These are phyloP conservation scores for Mangifera indica DNA, from an alignment of 345 rosid genomes.

Conservation along the genomic window DNA sequence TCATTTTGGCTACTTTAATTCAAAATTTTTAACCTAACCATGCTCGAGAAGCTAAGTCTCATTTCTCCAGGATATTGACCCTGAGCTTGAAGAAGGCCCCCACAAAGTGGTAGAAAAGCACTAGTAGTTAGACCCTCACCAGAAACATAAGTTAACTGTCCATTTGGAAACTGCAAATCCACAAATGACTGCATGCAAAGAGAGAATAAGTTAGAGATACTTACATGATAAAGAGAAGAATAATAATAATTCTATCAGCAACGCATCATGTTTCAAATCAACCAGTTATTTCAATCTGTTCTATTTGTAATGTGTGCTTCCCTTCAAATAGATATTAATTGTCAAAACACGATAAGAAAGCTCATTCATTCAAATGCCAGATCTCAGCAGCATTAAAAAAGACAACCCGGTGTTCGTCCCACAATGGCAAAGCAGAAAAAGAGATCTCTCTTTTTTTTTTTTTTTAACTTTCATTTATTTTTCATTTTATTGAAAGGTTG, in stretches of 20 bases:
- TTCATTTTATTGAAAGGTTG: background rate
- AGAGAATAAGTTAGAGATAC: background rate
- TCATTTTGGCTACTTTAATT: background rate
- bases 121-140: constrained; percentile 94
- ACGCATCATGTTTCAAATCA: background rate
- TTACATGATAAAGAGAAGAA: background rate
- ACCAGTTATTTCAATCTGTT: background rate
- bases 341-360: background rate
- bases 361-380: background rate
- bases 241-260: background rate
- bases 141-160: constrained; percentile 81
- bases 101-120: constrained; percentile 78
- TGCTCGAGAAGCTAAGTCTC: constrained; percentile 85
- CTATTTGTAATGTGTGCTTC: background rate
- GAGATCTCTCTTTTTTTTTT: too few relatives aligned
- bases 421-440: too few relatives aligned
- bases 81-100: constrained; percentile 94
- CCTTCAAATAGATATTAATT: background rate
- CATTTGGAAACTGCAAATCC: constrained; percentile 94
- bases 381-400: background rate
- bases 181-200: constrained; percentile 68
- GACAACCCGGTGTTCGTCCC: background rate
- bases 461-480: too few relatives aligned
- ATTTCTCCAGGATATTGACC: constrained; percentile 99
- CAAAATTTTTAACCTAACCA: constrained; percentile 43